These are phyloP conservation scores for Aquilaria agallochum DNA, from an alignment of 441 rosid species.

Conservation along the genomic window DNA sequence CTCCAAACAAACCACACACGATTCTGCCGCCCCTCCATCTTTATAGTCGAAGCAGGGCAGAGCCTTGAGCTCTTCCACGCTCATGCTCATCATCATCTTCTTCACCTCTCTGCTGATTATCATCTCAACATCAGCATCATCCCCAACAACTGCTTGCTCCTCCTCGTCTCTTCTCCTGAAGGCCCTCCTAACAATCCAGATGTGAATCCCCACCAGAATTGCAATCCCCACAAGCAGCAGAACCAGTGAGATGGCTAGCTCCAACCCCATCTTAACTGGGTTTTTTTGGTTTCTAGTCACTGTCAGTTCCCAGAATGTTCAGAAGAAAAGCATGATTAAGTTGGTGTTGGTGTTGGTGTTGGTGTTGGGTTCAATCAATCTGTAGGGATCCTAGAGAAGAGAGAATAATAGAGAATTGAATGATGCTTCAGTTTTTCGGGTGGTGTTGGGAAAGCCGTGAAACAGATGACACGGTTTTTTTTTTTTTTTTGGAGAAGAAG, in stretches of 20 bases:
- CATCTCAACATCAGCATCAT: constrained; percentile 11
- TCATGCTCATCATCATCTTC: constrained; percentile 22
- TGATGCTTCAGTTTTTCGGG: too few relatives aligned
- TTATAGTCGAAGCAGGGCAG: constrained; percentile 40
- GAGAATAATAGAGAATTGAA: too few relatives aligned
- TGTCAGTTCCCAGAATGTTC: too few relatives aligned
- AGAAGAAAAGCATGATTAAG: too few relatives aligned
- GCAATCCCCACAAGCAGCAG: constrained; percentile 31
- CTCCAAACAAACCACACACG: constrained; percentile 45
- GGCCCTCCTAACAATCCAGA: constrained; percentile 34
- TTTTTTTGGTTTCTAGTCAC: too few relatives aligned
- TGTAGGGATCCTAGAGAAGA: too few relatives aligned
- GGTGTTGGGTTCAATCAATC: too few relatives aligned
- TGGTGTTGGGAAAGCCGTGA: too few relatives aligned
- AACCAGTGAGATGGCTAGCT: constrained; percentile 24
- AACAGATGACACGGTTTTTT: too few relatives aligned
- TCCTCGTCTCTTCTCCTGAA: constrained; percentile 19
- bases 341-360: too few relatives aligned
- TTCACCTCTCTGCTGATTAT: constrained; percentile 4
- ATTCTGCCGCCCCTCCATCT: constrained; percentile 18
- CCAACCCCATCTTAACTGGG: constrained; percentile 6
- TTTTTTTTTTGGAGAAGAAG: too few relatives aligned
- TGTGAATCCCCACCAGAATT: constrained; percentile 33
- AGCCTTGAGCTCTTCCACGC: constrained; percentile 30
- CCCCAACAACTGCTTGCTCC: not conserved